Conservation (phyloP, 345 rosid species). For the Camelina hispida region DNA sequence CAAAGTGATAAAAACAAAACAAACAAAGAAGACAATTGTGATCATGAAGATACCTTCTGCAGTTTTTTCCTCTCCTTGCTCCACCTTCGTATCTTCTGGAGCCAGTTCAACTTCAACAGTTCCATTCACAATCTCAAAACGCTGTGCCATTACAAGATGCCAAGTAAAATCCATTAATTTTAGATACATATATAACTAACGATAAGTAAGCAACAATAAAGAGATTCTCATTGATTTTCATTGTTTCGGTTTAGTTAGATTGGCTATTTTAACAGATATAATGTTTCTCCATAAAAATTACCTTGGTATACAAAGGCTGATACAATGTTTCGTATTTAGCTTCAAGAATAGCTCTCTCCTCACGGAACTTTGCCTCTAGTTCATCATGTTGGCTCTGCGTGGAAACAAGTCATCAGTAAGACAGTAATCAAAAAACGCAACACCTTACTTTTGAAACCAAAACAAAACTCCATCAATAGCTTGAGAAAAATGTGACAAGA, state of each 20-base stretch:
- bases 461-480: not conserved
- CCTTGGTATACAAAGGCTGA: slow-evolving; percentile 83
- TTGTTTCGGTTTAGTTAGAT: not conserved
- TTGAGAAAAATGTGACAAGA: not conserved
- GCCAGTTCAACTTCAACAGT: slow-evolving; percentile 61
- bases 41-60: slow-evolving; percentile 54
- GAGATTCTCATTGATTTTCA: not conserved
- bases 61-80: slow-evolving; percentile 56
- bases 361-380: slow-evolving; percentile 76
- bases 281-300: slow-evolving; percentile 16
- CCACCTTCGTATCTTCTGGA: slow-evolving; percentile 51
- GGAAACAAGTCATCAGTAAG: slow-evolving; percentile 11
- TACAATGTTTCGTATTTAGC: slow-evolving; percentile 78
- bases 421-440: not conserved
- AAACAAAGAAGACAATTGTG: not conserved
- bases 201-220: not conserved
- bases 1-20: not conserved
- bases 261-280: too few species aligned
- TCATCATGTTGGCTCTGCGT: slow-evolving; percentile 78
- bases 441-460: not conserved
- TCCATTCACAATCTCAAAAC: slow-evolving; percentile 84
- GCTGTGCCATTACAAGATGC: slow-evolving; percentile 48
- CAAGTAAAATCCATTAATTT: slow-evolving; percentile 10
- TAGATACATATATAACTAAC: not conserved
- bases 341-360: slow-evolving; percentile 85